Evolutionary conservation across 140 eudicot genomes (phyloP).

Genomic region (Flaveria floridana): DNA sequence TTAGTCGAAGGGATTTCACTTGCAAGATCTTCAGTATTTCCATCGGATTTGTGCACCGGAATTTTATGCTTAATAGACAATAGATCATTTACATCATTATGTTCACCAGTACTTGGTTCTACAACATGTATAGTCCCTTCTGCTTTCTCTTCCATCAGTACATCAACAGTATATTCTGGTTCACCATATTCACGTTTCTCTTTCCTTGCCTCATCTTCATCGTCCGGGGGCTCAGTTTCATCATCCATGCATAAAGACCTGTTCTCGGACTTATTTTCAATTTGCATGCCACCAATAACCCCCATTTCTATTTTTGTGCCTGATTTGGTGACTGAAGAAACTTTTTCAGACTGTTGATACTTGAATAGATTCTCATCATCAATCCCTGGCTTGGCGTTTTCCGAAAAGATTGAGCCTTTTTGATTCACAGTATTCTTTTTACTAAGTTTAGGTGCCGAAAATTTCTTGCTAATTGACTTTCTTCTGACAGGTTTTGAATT

Average conservation of each 20-base stretch:
- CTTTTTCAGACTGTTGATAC: constrained; percentile 25
- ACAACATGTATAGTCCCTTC: constrained; percentile 17
- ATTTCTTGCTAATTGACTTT: constrained; percentile 49
- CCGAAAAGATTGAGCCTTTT: constrained; percentile 47
- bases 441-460: constrained; percentile 43
- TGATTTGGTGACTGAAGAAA: constrained; percentile 30
- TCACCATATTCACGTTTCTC: constrained; percentile 25
- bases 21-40: constrained; percentile 27
- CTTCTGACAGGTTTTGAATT: constrained; percentile 41
- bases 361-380: constrained; percentile 28
- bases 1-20: constrained; percentile 26
- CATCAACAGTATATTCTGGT: constrained; percentile 21
- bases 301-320: constrained; percentile 23
- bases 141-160: constrained; percentile 21
- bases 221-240: constrained; percentile 62
- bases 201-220: constrained; percentile 27
- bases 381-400: constrained; percentile 32
- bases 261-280: constrained; percentile 18
- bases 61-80: constrained; percentile 25
- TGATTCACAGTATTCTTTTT: constrained; percentile 35
- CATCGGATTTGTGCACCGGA: constrained; percentile 28
- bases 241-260: constrained; percentile 39
- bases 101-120: constrained; percentile 15
- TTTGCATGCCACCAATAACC: constrained; percentile 22
- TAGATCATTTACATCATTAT: constrained; percentile 25